A percentile compares a stretch with the other conserved stretches of the same genome.
These are phyloP conservation scores for Fusarium lateritium DNA, from an alignment of 2,329 filamentous ascomycete genomes.

Conservation along the genomic window DNA sequence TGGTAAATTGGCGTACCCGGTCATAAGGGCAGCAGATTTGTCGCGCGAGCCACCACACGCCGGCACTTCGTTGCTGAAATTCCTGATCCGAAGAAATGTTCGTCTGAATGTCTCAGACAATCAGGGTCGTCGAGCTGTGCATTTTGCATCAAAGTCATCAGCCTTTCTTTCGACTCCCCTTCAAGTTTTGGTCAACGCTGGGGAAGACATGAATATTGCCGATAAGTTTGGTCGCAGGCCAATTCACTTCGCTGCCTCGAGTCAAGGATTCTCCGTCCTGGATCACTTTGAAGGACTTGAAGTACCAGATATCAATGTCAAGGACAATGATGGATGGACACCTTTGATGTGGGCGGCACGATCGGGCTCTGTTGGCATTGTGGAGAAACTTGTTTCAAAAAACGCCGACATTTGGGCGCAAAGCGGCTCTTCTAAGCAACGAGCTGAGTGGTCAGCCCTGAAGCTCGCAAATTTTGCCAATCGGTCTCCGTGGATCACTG, in stretches of 20 bases:
- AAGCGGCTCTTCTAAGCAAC: not conserved
- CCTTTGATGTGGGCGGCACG: slow-evolving; percentile 7
- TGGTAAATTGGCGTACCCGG: not conserved
- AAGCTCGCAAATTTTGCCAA: not conserved
- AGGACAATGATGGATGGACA: not conserved
- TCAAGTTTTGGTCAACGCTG: not conserved
- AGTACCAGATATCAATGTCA: not conserved
- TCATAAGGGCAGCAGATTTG: not conserved
- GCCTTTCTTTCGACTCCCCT: too few relatives aligned
- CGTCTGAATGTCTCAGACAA: not conserved
- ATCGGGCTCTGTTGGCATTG: not conserved
- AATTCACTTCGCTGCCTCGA: not conserved
- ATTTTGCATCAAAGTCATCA: not conserved
- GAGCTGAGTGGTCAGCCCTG: not conserved
- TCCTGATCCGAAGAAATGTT: not conserved
- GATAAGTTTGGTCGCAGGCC: not conserved
- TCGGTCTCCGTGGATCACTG: not conserved
- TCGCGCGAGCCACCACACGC: too few relatives aligned
- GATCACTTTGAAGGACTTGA: rapidly evolving
- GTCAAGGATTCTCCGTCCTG: rapidly evolving
- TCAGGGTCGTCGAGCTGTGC: not conserved
- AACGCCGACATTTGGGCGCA: not conserved
- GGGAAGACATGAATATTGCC: not conserved
- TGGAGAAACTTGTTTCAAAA: not conserved
- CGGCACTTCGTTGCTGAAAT: not conserved